Base-by-base conservation (phyloP, 2,329 filamentous ascomycete genomes). In the Coleophoma eucalyptorum region DNA sequence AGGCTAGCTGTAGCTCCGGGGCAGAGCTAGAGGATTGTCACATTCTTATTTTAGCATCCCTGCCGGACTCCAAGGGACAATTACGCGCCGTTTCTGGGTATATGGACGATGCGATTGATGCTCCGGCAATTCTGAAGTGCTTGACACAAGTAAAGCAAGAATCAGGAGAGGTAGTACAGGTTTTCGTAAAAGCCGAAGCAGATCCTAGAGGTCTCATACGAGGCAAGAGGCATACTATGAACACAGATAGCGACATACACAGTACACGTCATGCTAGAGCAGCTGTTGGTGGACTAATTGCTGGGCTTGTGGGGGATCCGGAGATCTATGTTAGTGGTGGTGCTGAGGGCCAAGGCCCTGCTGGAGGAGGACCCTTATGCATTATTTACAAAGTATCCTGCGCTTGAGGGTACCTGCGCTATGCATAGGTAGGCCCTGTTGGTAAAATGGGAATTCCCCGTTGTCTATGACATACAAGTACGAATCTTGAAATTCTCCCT, bases 151-250 rank as follows among this genome's bases (percentile, higher is more conserved):
- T 62, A 32, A 48, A 55, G 31, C 40, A 26, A 8, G 58, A 59
- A 33, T 33, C 51, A n/a, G 56, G 59, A 15, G 18, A 51, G 42
- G 57, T 66, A 5, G 50, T 66, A 10, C 64, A 66, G 50, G 56
- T 65, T 10, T 66, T 66, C 53, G 64, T 58, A 18, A 66, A 65
- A 49, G 64, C 64, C 31, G 64, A 66, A 57, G 61, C 63, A 2
- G 59, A 65, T 45, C 61, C 62, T 11, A 53, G 26, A 18, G 63
- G 60, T 26, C 50, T 31, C 18, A 59, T 66, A 10, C 49, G 63
- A 4, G 60, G 59, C 2, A 51, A 47, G n/a, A 59, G 64, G 43
- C 60, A 67, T 48, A 67, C 62, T 5, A 67, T 65, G 63, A 64
- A 58, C 49, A 63, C 62, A 3, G 64, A 63, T 48, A 60, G 59